phyloP scores from a whole-genome alignment of 192 early-diverging fungal genomes.

The Linnemannia zychae region DNA sequence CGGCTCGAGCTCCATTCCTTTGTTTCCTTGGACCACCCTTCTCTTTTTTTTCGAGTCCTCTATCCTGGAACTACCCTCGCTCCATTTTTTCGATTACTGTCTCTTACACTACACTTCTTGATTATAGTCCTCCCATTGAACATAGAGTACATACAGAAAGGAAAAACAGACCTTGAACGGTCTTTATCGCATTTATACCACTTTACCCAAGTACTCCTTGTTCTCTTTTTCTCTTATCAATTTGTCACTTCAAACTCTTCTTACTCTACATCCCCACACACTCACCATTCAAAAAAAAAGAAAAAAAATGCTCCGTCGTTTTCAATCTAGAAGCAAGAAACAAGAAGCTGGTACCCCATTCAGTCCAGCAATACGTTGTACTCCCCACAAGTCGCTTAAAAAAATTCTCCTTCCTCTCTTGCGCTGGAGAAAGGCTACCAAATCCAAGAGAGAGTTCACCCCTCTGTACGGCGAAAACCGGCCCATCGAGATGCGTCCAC shows the following conservation, averaged over 20 bases:
- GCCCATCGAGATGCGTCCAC: conserved; percentile 20
- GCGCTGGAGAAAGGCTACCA: not conserved
- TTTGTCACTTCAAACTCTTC: conserved; percentile 12
- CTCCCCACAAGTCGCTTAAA: not conserved
- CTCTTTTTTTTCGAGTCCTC: not conserved
- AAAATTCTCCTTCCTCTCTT: not conserved
- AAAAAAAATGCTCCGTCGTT: conserved; percentile 14
- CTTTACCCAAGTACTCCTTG: too few relatives aligned
- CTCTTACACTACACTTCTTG: not conserved
- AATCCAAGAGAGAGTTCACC: not conserved
- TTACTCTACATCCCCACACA: not conserved
- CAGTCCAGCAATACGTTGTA: not conserved
- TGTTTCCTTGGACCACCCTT: not conserved
- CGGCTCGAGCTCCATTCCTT: too few relatives aligned
- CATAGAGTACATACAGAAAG: not conserved
- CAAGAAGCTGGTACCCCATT: not conserved
- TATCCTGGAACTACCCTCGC: not conserved
- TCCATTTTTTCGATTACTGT: not conserved
- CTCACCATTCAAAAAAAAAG: not conserved
- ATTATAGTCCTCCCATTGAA: too few relatives aligned
- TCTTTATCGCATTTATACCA: not conserved
- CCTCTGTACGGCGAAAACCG: conserved; percentile 24
- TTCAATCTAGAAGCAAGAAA: conserved; percentile 7
- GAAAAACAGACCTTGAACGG: not conserved
- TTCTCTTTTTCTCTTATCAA: not conserved